Percentiles rank a stretch among this genome's conserved stretches.
phyloP scores from a whole-genome alignment of 495 filamentous ascomycete genomes.

The Lepidopterella palustris region DNA sequence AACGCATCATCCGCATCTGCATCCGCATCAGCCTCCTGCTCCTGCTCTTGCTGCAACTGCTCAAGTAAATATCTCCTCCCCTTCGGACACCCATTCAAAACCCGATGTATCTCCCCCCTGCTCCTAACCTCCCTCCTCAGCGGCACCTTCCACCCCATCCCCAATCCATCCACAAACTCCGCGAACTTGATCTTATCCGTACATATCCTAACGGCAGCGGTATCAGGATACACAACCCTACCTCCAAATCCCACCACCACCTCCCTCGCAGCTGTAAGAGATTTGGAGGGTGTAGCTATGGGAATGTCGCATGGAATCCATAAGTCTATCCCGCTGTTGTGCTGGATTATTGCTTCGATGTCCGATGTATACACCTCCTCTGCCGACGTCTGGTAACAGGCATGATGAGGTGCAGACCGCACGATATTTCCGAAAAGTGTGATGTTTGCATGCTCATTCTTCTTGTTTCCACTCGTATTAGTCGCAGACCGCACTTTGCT shows the following conservation, averaged over 20 bases:
- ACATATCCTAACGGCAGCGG: background rate
- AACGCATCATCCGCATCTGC: background rate
- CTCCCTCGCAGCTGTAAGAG: background rate
- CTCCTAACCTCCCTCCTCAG: background rate
- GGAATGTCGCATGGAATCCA: background rate
- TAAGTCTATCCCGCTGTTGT: background rate
- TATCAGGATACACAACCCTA: background rate
- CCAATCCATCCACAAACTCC: background rate
- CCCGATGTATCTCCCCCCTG: background rate
- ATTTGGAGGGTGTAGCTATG: background rate
- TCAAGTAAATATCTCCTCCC: background rate
- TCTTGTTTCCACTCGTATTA: background rate
- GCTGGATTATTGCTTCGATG: background rate
- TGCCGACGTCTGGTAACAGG: background rate
- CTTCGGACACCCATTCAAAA: background rate
- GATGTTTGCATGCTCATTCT: background rate
- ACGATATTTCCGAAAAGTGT: background rate
- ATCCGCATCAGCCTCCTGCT: background rate
- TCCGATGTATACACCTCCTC: background rate
- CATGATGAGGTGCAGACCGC: background rate
- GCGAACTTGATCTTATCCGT: background rate
- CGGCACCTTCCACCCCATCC: background rate
- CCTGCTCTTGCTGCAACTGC: background rate
- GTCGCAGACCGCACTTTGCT: background rate
- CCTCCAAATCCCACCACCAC: background rate